A percentile compares a stretch with the other conserved stretches of the same genome.
phyloP scores from a whole-genome alignment of 2,329 filamentous ascomycete genomes.

The Aspergillus terreus region DNA sequence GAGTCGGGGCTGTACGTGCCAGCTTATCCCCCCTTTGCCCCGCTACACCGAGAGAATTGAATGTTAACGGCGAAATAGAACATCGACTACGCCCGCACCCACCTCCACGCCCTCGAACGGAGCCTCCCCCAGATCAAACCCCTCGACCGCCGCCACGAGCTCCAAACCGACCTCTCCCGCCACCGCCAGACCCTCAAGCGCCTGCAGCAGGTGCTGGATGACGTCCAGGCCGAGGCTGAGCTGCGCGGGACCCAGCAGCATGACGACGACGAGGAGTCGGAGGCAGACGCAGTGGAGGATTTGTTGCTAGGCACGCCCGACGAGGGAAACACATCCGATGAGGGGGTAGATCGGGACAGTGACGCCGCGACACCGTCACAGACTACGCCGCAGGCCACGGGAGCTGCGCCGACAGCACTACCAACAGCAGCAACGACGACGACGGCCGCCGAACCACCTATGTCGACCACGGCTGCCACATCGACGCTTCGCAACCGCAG shows the following conservation, averaged over 20 bases:
- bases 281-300: conserved; percentile 22
- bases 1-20: conserved; percentile 36
- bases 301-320: conserved; percentile 26
- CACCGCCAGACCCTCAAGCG: conserved; percentile 34
- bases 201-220: conserved; percentile 31
- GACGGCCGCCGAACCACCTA: neutral
- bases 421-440: neutral
- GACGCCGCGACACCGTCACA: conserved; percentile 10
- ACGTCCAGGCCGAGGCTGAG: conserved; percentile 26
- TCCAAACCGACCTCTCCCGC: conserved; percentile 37
- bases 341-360: conserved; percentile 5
- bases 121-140: conserved; percentile 38
- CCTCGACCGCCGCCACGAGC: conserved; percentile 35
- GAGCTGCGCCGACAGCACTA: too few species aligned
- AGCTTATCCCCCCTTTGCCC: neutral
- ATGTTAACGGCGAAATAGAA: conserved; percentile 28
- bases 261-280: conserved; percentile 19
- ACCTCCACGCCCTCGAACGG: conserved; percentile 40
- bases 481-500: conserved; percentile 23
- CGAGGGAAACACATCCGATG: conserved; percentile 12
- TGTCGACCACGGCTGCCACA: neutral
- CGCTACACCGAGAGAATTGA: neutral
- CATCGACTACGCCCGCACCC: conserved; percentile 42
- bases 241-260: conserved; percentile 10
- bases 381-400: too few species aligned